Evolutionary conservation across 306 rosid genomes (phyloP), one percentile per base, ranked within the genome.

Genomic region (Prunus fruticosa): DNA sequence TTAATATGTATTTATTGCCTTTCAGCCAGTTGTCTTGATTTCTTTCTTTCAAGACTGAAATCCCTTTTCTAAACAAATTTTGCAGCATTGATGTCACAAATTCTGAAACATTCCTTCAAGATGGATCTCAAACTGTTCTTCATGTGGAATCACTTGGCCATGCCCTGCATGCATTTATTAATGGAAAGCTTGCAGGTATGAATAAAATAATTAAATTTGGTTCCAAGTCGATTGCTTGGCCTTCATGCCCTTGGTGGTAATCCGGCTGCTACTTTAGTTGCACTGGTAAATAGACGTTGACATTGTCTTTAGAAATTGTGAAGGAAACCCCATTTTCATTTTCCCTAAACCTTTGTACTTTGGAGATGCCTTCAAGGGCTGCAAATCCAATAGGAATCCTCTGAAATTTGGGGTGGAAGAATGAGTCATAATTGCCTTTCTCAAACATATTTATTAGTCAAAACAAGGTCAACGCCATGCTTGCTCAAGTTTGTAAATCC

Each of bases 141-240:
- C 97, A 92, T 72, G 90, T 95, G 80, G 88, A 92, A 74, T 90
- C 98, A 54, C 97, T 95, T 80, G 98, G 98, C 46, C 98, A 95
- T 82, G 97, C 80, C 60, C 83, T 95, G 76, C 92, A 89, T 79
- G 88, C 85, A 57, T 95, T 89, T 84, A 63, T 89, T 45, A 95
- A 95, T 78, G 84, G 87, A 76, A 95, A 92, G 78, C 91, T 71
- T 76, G 91, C 90, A 82, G 97, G 98, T 90, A 23, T 23, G 41
- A 18, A 58, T 43, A 41, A 22, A 56, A 54, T 43, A 45, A 16
- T 41, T 28, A 1, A 58, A 25, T 18, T 38, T 57, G 9, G 25
- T 15, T 72, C 41, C 1, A 63, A 62, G 71, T 64, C 22, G 27
- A 64, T 52, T 63, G 67, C 67, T 61, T 13, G 38, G 34, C 65